phyloP scores from a whole-genome alignment of 176 grass and related monocot genomes.

The Ananas comosus region DNA sequence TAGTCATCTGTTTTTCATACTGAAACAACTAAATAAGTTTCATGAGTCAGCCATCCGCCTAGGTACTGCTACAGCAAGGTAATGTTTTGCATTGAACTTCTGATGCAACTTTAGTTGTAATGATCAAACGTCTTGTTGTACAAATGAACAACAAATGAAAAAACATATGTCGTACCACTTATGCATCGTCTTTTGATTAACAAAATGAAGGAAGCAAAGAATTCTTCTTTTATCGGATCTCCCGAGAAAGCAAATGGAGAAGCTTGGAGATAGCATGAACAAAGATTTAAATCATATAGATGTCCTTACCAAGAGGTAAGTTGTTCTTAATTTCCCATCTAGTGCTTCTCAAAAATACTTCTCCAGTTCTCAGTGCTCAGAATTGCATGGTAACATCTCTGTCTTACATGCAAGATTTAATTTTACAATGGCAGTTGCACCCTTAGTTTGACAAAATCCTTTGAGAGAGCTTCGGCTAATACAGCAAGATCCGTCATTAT shows the following conservation, averaged over 20 bases:
- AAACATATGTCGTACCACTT: conserved; percentile 6
- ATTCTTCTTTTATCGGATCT: conserved; percentile 88
- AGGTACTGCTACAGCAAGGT: conserved; percentile 84
- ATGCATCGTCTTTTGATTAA: conserved; percentile 23
- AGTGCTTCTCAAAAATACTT: conserved; percentile 1
- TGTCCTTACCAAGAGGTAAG: conserved; percentile 89
- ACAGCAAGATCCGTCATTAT: conserved; percentile 92
- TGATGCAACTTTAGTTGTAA: not conserved
- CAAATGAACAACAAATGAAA: no score
- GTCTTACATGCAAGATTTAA: not conserved
- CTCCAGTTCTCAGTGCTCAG: not conserved
- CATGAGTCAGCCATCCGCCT: conserved; percentile 89
- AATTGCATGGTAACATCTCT: not conserved
- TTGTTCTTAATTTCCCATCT: not conserved
- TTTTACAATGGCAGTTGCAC: conserved; percentile 61
- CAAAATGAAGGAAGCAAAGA: conserved; percentile 85
- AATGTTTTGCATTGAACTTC: conserved; percentile 5
- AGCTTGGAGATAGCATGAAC: conserved; percentile 61
- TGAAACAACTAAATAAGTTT: conserved; percentile 89
- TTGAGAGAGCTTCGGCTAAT: conserved; percentile 88
- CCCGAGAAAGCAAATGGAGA: conserved; percentile 93
- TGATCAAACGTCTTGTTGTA: not conserved
- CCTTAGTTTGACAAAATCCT: conserved; percentile 89
- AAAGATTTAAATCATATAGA: conserved; percentile 89
- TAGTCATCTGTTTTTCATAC: conserved; percentile 69